These are phyloP conservation scores for Colletotrichum simmondsii DNA, from an alignment of 2,329 filamentous ascomycete species.

Conservation along the genomic window DNA sequence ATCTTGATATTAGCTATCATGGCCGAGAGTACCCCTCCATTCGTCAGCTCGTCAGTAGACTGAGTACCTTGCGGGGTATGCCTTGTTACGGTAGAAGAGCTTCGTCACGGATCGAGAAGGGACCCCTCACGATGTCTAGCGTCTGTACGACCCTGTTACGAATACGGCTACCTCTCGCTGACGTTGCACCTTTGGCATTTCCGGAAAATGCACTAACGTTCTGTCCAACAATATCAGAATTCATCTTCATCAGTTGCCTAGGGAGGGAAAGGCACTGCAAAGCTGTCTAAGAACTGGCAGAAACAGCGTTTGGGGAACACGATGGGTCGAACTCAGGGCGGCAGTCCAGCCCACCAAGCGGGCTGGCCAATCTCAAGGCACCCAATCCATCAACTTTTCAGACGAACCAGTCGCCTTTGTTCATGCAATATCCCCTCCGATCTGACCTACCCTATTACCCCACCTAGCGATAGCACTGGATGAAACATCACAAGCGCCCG, in stretches of 20 bases:
- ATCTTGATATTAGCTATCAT: neutral
- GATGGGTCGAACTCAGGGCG: neutral
- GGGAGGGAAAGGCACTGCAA: neutral
- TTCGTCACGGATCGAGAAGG: neutral
- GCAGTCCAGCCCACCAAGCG: neutral
- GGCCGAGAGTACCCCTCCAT: neutral
- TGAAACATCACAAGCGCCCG: neutral
- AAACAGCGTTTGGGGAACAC: neutral
- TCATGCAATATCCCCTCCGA: conserved; percentile 4
- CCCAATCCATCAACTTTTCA: neutral
- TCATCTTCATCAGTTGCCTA: neutral
- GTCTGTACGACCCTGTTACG: neutral
- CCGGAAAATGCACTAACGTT: neutral
- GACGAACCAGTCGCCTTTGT: conserved; percentile 21
- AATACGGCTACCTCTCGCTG: neutral
- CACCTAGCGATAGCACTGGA: neutral
- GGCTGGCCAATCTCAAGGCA: neutral
- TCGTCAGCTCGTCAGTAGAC: neutral
- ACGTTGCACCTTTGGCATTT: neutral
- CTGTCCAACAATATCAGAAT: neutral
- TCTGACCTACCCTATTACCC: neutral
- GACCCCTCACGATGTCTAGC: neutral
- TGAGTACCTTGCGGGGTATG: neutral
- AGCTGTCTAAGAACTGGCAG: neutral
- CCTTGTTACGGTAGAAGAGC: neutral